A percentile compares a stretch with the other conserved stretches of the same genome.
Evolutionary conservation across 345 rosid species (phyloP).

Genomic region (Leavenworthia alabamica): DNA sequence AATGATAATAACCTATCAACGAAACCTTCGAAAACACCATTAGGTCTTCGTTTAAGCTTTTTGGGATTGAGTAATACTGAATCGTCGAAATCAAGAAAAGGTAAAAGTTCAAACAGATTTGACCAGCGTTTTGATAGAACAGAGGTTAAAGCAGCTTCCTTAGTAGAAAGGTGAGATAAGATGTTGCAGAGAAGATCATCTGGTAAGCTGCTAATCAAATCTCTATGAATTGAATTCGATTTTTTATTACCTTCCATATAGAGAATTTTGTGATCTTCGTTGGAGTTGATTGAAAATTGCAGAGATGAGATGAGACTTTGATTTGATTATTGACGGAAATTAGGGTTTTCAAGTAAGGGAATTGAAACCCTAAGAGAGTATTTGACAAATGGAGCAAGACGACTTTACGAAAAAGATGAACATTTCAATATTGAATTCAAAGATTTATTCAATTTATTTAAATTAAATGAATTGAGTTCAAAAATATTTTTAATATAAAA

Average conservation of each 20-base stretch:
- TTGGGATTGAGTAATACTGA: neutral
- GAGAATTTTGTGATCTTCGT: neutral
- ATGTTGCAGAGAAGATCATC: constrained; percentile 12
- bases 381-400: too few relatives aligned
- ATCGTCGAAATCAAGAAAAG: constrained; percentile 7
- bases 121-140: constrained; percentile 19
- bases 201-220: constrained; percentile 9
- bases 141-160: constrained; percentile 12
- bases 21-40: neutral
- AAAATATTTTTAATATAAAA: too few relatives aligned
- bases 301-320: too few relatives aligned
- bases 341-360: too few relatives aligned
- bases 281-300: too few relatives aligned
- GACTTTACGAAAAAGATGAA: too few relatives aligned
- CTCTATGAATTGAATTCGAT: neutral
- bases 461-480: too few relatives aligned
- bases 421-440: too few relatives aligned
- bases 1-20: constrained; percentile 1
- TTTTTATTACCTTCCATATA: neutral
- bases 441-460: too few relatives aligned
- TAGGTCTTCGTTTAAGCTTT: neutral
- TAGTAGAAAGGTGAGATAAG: constrained; percentile 8
- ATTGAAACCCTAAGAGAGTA: too few relatives aligned
- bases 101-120: neutral
- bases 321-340: too few relatives aligned